Evolutionary conservation across 495 filamentous ascomycete genomes (phyloP).

Genomic region (Bathelium albidoporum): DNA sequence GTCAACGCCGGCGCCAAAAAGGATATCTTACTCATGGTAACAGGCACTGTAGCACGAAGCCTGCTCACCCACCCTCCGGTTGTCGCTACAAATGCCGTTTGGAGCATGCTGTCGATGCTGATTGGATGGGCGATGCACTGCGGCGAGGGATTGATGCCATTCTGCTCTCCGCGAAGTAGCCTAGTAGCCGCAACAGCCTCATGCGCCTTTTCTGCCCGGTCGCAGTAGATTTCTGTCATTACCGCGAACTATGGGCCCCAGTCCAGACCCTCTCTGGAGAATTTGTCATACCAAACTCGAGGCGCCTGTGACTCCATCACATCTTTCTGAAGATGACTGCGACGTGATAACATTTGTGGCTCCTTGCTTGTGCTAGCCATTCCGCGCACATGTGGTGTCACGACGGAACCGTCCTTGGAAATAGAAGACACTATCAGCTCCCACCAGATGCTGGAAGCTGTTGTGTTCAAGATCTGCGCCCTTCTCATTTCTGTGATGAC

Average conservation of each 20-base stretch:
- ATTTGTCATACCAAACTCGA: slow-evolving; percentile 5
- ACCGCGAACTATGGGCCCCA: slow-evolving; percentile 3
- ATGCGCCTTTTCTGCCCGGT: not conserved
- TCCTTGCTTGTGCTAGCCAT: no score
- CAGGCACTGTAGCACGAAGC: not conserved
- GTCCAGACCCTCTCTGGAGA: slow-evolving; percentile 9
- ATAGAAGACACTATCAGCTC: not conserved
- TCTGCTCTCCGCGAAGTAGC: slow-evolving; percentile 28
- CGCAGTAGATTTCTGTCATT: not conserved
- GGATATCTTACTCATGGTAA: not conserved
- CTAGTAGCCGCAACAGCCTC: slow-evolving; percentile 11
- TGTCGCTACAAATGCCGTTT: not conserved
- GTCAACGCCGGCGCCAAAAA: not conserved
- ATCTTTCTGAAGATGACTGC: no score
- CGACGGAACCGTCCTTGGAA: no score
- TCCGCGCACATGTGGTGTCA: no score
- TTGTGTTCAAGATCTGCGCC: no score
- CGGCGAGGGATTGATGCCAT: slow-evolving; percentile 35
- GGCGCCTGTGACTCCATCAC: not conserved
- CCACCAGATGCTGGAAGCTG: no score
- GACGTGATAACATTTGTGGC: no score
- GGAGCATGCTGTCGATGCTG: slow-evolving; percentile 30
- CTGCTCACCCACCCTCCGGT: not conserved
- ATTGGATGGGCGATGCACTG: slow-evolving; percentile 41
- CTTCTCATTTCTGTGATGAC: no score